phyloP scores from a whole-genome alignment of 306 rosid genomes.

The Malus sieversii region DNA sequence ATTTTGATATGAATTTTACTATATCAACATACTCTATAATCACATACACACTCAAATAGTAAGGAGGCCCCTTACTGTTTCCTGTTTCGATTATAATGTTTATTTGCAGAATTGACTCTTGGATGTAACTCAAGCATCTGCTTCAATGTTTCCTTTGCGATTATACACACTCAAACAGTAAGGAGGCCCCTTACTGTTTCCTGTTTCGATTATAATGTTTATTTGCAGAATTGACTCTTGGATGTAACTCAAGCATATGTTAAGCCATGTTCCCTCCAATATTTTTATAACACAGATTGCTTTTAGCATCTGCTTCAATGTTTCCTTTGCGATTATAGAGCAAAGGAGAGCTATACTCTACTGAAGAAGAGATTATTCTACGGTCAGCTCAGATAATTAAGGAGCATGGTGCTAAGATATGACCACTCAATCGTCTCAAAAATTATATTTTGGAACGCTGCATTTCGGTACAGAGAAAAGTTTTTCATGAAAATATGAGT shows the following conservation, averaged over 20 bases:
- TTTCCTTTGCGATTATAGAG: slow-evolving; percentile 27
- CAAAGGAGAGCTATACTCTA: slow-evolving; percentile 52
- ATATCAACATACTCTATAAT: too few species aligned
- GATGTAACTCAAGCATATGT: slow-evolving; percentile 80
- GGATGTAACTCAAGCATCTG: too few species aligned
- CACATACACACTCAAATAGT: too few species aligned
- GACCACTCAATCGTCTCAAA: neutral
- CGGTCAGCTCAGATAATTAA: slow-evolving; percentile 58
- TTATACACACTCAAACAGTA: neutral
- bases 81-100: slow-evolving; percentile 60
- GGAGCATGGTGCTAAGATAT: slow-evolving; percentile 46
- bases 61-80: slow-evolving; percentile 56
- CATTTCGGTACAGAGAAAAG: neutral
- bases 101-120: slow-evolving; percentile 61
- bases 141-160: too few species aligned
- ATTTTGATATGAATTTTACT: too few species aligned
- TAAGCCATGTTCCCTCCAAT: slow-evolving; percentile 16
- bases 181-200: slow-evolving; percentile 76
- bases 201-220: slow-evolving; percentile 61
- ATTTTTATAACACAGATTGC: neutral
- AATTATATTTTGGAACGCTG: neutral
- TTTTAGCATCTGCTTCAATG: neutral
- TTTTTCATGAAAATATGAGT: neutral
- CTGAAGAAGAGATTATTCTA: slow-evolving; percentile 70
- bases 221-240: slow-evolving; percentile 66